A percentile compares a stretch with the other conserved stretches of the same genome.
These are phyloP conservation scores for Exobasidium cylindrosporum DNA, from an alignment of 1,284 basidiomycete species.

Conservation along the genomic window DNA sequence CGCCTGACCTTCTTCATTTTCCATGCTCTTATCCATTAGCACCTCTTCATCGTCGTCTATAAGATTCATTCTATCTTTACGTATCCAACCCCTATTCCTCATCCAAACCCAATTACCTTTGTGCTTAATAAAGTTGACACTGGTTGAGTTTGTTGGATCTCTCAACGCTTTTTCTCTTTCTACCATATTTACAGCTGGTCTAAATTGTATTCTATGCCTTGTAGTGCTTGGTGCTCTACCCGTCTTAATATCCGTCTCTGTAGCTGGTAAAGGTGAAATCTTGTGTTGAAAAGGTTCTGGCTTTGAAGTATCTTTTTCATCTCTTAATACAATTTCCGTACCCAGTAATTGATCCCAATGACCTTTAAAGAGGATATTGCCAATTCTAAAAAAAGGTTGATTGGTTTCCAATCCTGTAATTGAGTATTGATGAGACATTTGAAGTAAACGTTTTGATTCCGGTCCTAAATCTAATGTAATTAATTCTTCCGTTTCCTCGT, in stretches of 20 bases:
- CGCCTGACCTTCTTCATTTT: neutral
- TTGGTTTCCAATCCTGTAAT: constrained; percentile 6
- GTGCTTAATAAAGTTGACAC: neutral
- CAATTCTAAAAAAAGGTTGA: neutral
- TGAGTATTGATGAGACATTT: constrained; percentile 12
- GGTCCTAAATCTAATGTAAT: constrained; percentile 8
- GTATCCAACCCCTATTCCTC: neutral
- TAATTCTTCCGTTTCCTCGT: constrained; percentile 6
- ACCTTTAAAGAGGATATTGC: constrained; percentile 12
- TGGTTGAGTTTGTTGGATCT: neutral
- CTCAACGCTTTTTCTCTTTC: neutral
- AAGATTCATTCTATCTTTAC: neutral
- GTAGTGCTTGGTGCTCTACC: constrained; percentile 4
- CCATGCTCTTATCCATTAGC: neutral
- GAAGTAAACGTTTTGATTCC: neutral
- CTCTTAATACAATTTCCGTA: constrained; percentile 6
- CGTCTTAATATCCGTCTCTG: constrained; percentile 1
- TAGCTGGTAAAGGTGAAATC: neutral
- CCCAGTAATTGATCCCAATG: constrained; percentile 12
- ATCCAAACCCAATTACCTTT: constrained; percentile 5
- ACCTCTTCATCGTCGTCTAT: neutral
- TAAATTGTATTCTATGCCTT: neutral
- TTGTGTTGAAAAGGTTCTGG: neutral
- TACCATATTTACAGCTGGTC: constrained; percentile 1
- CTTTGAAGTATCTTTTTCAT: constrained; percentile 2